Evolutionary conservation across 2,329 filamentous ascomycete species (phyloP).

Genomic region (Fonsecaea pedrosoi): DNA sequence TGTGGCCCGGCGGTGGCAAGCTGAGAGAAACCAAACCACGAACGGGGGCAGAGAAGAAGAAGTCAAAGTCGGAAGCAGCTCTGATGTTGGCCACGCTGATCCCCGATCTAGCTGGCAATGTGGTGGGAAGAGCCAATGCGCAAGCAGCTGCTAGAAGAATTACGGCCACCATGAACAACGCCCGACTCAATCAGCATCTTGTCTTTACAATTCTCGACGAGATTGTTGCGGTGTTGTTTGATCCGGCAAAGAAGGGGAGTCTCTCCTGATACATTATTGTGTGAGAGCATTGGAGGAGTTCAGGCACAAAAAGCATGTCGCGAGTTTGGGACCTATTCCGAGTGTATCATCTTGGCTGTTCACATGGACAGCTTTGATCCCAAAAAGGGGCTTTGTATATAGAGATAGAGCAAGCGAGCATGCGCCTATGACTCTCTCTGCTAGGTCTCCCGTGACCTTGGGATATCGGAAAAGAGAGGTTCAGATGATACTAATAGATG

Average conservation of each 20-base stretch:
- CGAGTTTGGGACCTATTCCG: neutral
- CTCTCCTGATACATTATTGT: neutral
- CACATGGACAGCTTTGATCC: neutral
- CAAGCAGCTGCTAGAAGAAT: slow-evolving; percentile 87
- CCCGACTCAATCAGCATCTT: slow-evolving; percentile 78
- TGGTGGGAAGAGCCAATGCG: slow-evolving; percentile 90
- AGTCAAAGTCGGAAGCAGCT: slow-evolving; percentile 83
- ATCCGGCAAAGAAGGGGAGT: slow-evolving; percentile 26
- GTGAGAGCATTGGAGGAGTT: neutral
- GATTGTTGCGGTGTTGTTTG: slow-evolving; percentile 70
- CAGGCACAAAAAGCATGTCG: neutral
- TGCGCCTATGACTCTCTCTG: neutral
- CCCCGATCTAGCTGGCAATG: slow-evolving; percentile 88
- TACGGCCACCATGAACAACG: slow-evolving; percentile 90
- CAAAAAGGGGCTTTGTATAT: neutral
- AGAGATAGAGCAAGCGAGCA: neutral
- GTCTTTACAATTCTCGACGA: slow-evolving; percentile 76
- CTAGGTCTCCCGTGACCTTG: neutral
- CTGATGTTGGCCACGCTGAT: slow-evolving; percentile 87
- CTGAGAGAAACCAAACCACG: slow-evolving; percentile 62
- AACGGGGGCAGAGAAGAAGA: slow-evolving; percentile 74
- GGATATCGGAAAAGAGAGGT: neutral
- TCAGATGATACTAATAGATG: neutral
- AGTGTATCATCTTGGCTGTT: neutral
- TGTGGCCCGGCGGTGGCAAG: slow-evolving; percentile 72